Evolutionary conservation across 2,329 filamentous ascomycete genomes (phyloP).

Genomic region (Cladosporium sp.): DNA sequence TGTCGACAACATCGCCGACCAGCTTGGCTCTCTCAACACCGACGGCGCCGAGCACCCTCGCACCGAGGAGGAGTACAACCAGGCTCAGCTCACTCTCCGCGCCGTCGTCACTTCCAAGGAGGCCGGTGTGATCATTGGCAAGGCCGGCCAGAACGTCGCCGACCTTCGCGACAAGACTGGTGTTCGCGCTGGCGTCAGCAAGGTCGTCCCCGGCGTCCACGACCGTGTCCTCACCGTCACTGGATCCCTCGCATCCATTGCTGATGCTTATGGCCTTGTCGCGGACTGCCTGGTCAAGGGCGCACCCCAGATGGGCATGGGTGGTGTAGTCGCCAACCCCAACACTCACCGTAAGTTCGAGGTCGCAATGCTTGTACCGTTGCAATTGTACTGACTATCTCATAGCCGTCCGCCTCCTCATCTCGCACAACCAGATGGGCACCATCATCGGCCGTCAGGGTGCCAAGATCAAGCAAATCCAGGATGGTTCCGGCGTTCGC

Average conservation of each 20-base stretch:
- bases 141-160: constrained; percentile 96
- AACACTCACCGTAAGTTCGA: constrained; percentile 84
- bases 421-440: constrained; percentile 99
- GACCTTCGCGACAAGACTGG: constrained; percentile 96
- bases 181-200: constrained; percentile 97
- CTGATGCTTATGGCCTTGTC: constrained; percentile 90
- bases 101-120: constrained; percentile 99
- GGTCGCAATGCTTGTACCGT: constrained; percentile 37
- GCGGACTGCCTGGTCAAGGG: constrained; percentile 89
- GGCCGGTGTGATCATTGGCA: constrained; percentile 98
- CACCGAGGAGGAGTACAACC: constrained; percentile 95
- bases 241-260: constrained; percentile 81
- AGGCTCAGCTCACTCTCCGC: constrained; percentile 87
- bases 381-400: constrained; percentile 14
- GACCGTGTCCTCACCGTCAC: constrained; percentile 96
- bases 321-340: constrained; percentile 79
- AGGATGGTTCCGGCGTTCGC: constrained; percentile 92
- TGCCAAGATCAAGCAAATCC: constrained; percentile 99
- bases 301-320: constrained; percentile 94
- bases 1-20: constrained; percentile 41
- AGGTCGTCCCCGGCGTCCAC: constrained; percentile 95
- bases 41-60: constrained; percentile 79
- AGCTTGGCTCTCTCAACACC: constrained; percentile 44
- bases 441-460: constrained; percentile 97
- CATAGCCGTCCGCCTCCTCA: constrained; percentile 90